phyloP scores from a whole-genome alignment of 2,329 filamentous ascomycete genomes.

The Ophiostoma piceae region DNA sequence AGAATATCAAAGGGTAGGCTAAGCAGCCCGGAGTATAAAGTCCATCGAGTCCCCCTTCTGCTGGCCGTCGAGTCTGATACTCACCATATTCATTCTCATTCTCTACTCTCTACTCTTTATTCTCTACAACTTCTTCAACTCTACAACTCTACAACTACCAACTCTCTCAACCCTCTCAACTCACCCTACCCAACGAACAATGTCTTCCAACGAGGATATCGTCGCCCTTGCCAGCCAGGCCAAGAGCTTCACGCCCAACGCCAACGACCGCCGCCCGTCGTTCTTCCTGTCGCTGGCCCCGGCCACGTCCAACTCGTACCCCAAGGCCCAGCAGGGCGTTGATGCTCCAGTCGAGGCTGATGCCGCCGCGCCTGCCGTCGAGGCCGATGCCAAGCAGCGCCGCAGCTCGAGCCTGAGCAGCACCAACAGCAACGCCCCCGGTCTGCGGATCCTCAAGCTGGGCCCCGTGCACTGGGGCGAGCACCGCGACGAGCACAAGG shows the following conservation, averaged over 20 bases:
- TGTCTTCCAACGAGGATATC: slow-evolving; percentile 27
- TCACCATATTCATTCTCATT: not conserved
- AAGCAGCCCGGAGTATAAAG: slow-evolving; percentile 1
- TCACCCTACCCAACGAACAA: slow-evolving; percentile 12
- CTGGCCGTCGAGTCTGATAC: not conserved
- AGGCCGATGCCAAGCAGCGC: slow-evolving; percentile 36
- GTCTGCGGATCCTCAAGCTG: slow-evolving; percentile 55
- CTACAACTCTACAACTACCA: not conserved
- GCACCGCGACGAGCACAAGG: slow-evolving; percentile 52
- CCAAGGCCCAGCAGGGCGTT: slow-evolving; percentile 35
- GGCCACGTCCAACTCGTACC: slow-evolving; percentile 52
- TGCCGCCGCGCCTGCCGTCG: slow-evolving; percentile 28
- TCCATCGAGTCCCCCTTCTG: not conserved
- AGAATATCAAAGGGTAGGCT: not conserved
- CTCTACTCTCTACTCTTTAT: not conserved
- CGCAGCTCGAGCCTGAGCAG: slow-evolving; percentile 54
- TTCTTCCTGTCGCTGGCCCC: slow-evolving; percentile 56
- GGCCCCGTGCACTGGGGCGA: slow-evolving; percentile 60
- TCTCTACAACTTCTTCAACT: not conserved
- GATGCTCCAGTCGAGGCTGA: slow-evolving; percentile 20
- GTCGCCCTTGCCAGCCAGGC: slow-evolving; percentile 30
- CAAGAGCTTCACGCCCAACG: slow-evolving; percentile 28
- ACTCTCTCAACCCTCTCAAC: slow-evolving; percentile 8
- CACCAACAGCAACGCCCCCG: slow-evolving; percentile 35
- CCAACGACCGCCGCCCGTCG: slow-evolving; percentile 27